Percentiles rank a stretch among this genome's conserved stretches.
These are phyloP conservation scores for Phytopythium montanum DNA, from an alignment of 352 stramenopile species.

Conservation along the genomic window DNA sequence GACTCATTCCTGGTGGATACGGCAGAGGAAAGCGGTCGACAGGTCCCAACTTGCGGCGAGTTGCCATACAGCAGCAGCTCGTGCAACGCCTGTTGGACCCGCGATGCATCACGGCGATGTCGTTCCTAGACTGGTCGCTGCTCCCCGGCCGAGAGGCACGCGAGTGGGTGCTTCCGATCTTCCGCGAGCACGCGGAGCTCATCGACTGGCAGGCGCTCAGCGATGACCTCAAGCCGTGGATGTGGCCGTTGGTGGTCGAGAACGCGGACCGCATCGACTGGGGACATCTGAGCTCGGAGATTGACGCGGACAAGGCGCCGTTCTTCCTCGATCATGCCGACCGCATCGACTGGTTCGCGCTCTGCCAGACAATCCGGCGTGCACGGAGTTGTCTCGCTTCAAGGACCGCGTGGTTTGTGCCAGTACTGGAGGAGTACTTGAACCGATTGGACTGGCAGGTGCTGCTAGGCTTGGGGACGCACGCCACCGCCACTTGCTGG, in stretches of 20 bases:
- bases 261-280: background rate
- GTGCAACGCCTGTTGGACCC: constrained; percentile 2
- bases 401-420: background rate
- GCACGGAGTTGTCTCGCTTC: background rate
- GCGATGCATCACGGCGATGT: background rate
- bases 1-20: too few relatives aligned
- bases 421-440: background rate
- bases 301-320: background rate
- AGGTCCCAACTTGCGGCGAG: too few relatives aligned
- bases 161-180: background rate
- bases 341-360: background rate
- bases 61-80: background rate
- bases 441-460: background rate
- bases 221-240: background rate
- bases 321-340: background rate
- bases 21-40: too few relatives aligned
- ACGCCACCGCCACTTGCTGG: background rate
- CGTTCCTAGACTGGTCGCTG: background rate
- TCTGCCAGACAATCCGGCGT: background rate
- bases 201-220: background rate
- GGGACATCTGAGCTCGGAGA: background rate
- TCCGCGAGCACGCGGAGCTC: background rate
- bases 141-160: too few relatives aligned
- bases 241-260: background rate
- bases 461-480: background rate